A percentile compares a stretch with the other conserved stretches of the same genome.
Conservation (phyloP, 176 grass and related monocot species). For the Phyllostachys edulis region DNA sequence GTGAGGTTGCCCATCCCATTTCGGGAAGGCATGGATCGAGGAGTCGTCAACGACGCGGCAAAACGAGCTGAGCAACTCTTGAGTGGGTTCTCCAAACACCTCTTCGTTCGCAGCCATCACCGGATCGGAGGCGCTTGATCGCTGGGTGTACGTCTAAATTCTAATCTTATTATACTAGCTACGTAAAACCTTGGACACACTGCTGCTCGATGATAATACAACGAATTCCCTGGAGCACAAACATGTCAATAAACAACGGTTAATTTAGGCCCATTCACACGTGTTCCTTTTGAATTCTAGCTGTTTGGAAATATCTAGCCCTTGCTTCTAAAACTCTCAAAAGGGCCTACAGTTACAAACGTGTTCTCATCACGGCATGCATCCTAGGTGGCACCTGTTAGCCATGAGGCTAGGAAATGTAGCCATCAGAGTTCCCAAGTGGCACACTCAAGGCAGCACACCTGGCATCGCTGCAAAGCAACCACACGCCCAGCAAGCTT, state of each 20-base stretch:
- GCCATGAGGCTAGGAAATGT: neutral
- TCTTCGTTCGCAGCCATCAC: neutral
- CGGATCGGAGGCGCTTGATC: neutral
- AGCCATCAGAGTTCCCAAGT: constrained; percentile 33
- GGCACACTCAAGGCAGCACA: constrained; percentile 16
- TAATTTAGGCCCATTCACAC: neutral
- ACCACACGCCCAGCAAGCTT: neutral
- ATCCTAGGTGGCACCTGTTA: neutral
- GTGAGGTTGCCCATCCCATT: neutral
- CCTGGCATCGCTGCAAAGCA: constrained; percentile 29
- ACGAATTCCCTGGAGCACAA: neutral
- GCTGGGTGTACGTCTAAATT: neutral
- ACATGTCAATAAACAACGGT: neutral
- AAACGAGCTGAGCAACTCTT: neutral
- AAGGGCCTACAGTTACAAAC: neutral
- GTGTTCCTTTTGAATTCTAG: neutral
- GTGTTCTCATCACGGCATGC: neutral
- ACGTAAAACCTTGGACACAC: neutral
- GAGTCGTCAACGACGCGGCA: neutral
- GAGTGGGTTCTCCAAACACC: constrained; percentile 22
- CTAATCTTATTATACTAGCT: neutral
- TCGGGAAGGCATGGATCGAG: neutral
- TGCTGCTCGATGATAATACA: neutral
- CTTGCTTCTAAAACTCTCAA: constrained; percentile 45
- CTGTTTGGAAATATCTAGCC: constrained; percentile 14